phyloP scores from a whole-genome alignment of 1,139 yeast genomes.

The Hyphopichia burtonii region DNA sequence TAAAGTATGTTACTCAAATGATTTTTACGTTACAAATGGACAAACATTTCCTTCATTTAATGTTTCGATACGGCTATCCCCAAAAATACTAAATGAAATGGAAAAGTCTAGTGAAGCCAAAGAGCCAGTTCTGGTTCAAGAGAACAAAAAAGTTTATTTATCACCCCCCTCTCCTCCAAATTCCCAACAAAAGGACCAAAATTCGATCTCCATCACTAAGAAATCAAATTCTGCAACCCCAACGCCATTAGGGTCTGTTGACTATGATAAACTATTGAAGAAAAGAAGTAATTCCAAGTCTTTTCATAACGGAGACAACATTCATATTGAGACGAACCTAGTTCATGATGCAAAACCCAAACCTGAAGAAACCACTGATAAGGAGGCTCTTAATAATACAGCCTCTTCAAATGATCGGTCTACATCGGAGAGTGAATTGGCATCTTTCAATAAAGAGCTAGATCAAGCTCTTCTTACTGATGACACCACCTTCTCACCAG shows the following conservation, averaged over 20 bases:
- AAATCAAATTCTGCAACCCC: background rate
- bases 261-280: background rate
- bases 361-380: background rate
- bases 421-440: conserved; percentile 5
- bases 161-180: no score
- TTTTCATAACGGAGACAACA: no score
- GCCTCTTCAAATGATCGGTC: background rate
- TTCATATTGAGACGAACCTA: no score
- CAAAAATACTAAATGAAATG: background rate
- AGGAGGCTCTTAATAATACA: background rate
- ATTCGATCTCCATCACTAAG: no score
- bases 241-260: background rate
- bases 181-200: no score
- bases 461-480: conserved; percentile 11
- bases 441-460: conserved; percentile 17
- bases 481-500: background rate
- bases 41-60: background rate
- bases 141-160: no score
- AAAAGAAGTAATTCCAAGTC: background rate
- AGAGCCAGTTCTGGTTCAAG: no score
- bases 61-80: background rate
- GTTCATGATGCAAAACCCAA: no score
- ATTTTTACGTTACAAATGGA: background rate
- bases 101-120: background rate
- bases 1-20: background rate